Evolutionary conservation across 2,329 filamentous ascomycete species (phyloP), one percentile per base, ranked within the genome.

Genomic region (Fusarium hainanense): DNA sequence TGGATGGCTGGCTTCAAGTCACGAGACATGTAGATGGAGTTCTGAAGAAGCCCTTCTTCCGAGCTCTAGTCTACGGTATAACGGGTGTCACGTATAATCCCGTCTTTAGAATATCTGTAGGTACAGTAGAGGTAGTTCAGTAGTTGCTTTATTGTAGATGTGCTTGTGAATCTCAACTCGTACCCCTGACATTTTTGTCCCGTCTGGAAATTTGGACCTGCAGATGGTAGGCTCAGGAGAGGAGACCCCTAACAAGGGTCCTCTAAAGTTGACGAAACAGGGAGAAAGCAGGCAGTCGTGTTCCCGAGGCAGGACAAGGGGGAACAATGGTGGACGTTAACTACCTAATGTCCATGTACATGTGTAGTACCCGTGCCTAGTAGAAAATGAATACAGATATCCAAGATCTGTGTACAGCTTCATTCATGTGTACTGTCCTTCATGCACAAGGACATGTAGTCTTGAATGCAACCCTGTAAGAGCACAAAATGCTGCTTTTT

Each of bases 141-240:
- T 34, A 60, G 41, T 30, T 46, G 20, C 27, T 65, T 50, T 44
- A 41, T 58, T 40, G 25, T 37, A n/a, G 16, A 21, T 40, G 41
- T 64, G 37, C 21, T 41, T 18, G 30, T 28, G 44, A 64, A 18
- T 49, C 48, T 63, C 58, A 25, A 51, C 58, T 49, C 43, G 20
- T 18, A 43, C 46, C 61, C 44, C 44, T 30, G 46, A 32, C 23
- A 44, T 63, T 66, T 69, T 68, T 50, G 63, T 67, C 59, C 49
- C 18, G 18, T n/a, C 52, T 74, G 68, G 73, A 75, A 75, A 75
- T 75, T 75, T 75, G 74, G 69, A 75, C 60, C 65, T 70, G 72
- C 74, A 70, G 71, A 70, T 61, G 70, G 72, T 66, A 57, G 66
- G 47, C 54, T 49, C 50, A 62, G 57, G 41, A 64, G 43, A 63